Percentiles rank a stretch among this genome's conserved stretches.
phyloP scores from a whole-genome alignment of 2,329 filamentous ascomycete species.

The Stagonosporopsis cucurbitacearum region DNA sequence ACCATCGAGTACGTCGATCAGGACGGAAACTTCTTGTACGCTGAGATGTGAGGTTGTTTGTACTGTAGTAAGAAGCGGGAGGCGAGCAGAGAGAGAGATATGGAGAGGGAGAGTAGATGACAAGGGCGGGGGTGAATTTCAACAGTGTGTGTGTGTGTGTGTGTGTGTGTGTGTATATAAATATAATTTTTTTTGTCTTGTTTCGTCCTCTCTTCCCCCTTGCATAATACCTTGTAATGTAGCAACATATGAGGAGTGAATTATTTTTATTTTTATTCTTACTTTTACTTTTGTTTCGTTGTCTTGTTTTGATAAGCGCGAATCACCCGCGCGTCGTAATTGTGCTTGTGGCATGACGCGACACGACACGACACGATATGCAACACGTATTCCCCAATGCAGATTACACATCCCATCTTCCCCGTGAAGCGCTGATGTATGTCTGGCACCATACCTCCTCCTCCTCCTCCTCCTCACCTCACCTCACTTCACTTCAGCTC shows the following conservation, averaged over 20 bases:
- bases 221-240: slow-evolving; percentile 13
- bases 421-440: too few relatives aligned
- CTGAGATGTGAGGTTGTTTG: slow-evolving; percentile 23
- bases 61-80: neutral
- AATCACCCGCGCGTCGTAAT: too few relatives aligned
- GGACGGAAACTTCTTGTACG: slow-evolving; percentile 42
- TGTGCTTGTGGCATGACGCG: too few relatives aligned
- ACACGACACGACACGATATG: too few relatives aligned
- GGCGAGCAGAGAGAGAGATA: neutral
- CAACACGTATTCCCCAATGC: too few relatives aligned
- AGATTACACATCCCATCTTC: too few relatives aligned
- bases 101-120: neutral
- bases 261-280: neutral
- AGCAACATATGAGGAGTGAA: neutral
- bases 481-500: too few relatives aligned
- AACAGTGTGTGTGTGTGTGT: slow-evolving; percentile 12
- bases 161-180: too few relatives aligned
- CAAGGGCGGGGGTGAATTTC: neutral
- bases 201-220: neutral
- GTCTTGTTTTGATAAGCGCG: too few relatives aligned
- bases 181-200: too few relatives aligned
- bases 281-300: neutral
- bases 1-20: slow-evolving; percentile 45
- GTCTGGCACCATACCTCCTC: too few relatives aligned
- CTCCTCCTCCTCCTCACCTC: too few relatives aligned